A percentile compares a stretch with the other conserved stretches of the same genome.
Evolutionary conservation across 2,329 filamentous ascomycete genomes (phyloP).

Genomic region (Fusarium beomiforme): DNA sequence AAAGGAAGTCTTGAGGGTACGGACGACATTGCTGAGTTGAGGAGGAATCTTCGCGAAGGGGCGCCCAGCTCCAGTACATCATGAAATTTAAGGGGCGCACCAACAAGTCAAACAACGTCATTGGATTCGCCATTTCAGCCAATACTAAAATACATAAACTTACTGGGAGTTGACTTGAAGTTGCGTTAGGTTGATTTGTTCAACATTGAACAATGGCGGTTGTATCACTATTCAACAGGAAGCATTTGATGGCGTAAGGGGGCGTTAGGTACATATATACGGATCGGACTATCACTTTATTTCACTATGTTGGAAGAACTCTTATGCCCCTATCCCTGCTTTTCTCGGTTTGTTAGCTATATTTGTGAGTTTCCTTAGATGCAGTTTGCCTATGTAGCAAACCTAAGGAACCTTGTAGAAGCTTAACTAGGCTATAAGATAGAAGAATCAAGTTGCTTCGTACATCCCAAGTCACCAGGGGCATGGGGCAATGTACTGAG

Average conservation of each 20-base stretch:
- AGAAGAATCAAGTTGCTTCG: too few relatives aligned
- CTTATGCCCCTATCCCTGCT: too few relatives aligned
- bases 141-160: conserved; percentile 10
- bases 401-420: too few relatives aligned
- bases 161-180: neutral
- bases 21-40: conserved; percentile 47
- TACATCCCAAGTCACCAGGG: too few relatives aligned
- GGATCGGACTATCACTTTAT: conserved; percentile 6
- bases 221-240: neutral
- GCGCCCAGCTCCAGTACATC: conserved; percentile 15
- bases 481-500: conserved; percentile 17
- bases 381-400: too few relatives aligned
- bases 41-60: conserved; percentile 37
- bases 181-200: neutral
- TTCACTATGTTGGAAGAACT: too few relatives aligned
- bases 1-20: conserved; percentile 76
- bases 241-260: conserved; percentile 15
- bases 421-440: too few relatives aligned
- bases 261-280: conserved; percentile 30
- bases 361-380: too few relatives aligned
- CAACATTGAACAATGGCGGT: neutral
- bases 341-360: too few relatives aligned
- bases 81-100: neutral
- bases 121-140: neutral
- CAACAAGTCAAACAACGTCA: neutral